Percentiles rank a stretch among this genome's conserved stretches.
Conservation (phyloP, 257 asterid genomes). For the Eustoma russellianum region DNA sequence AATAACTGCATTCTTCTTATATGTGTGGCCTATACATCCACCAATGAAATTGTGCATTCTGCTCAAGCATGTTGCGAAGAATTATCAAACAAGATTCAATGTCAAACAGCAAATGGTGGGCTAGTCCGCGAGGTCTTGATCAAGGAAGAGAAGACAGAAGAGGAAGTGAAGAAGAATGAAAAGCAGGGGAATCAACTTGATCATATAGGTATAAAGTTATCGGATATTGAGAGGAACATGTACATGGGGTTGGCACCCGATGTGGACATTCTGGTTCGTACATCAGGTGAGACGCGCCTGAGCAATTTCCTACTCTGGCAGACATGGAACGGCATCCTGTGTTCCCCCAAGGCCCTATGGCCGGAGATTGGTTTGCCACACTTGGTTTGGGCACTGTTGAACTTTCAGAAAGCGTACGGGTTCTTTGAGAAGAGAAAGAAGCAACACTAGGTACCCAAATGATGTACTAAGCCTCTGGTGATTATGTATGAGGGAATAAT, state of each 20-base stretch:
- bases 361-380: conserved; percentile 70
- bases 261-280: conserved; percentile 54
- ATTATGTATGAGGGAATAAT: too few species aligned
- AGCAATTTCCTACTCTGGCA: conserved; percentile 78
- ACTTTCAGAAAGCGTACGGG: conserved; percentile 41
- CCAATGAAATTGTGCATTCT: conserved; percentile 58
- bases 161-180: background rate
- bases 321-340: conserved; percentile 46
- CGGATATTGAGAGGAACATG: conserved; percentile 53
- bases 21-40: conserved; percentile 69
- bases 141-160: background rate
- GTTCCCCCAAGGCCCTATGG: conserved; percentile 56
- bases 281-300: conserved; percentile 44
- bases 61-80: conserved; percentile 36
- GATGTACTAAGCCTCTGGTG: too few species aligned
- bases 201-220: conserved; percentile 18
- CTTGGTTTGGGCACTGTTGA: conserved; percentile 60
- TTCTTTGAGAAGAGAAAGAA: conserved; percentile 43
- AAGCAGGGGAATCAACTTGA: background rate
- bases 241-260: conserved; percentile 66
- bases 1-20: conserved; percentile 26
- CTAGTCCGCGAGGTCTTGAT: background rate
- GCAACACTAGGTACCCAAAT: conserved; percentile 9
- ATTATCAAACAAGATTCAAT: conserved; percentile 17
- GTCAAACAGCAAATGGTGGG: background rate